These are phyloP conservation scores for Leccinum griseonigrum DNA, from an alignment of 1,284 basidiomycete genomes.

Conservation along the genomic window DNA sequence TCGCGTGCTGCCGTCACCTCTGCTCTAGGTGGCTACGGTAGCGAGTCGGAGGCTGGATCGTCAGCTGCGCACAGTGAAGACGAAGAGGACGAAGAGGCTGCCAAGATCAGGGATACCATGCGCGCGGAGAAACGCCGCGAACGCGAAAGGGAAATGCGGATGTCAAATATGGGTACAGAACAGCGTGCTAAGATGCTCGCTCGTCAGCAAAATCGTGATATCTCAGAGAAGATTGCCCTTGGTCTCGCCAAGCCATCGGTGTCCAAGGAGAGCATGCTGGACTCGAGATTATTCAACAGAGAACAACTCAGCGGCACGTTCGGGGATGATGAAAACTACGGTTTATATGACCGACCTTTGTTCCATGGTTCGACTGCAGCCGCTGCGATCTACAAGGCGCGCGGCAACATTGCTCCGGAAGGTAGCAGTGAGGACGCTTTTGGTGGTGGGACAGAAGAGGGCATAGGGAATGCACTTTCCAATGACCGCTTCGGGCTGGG, in stretches of 20 bases:
- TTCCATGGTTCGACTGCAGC: constrained; percentile 96
- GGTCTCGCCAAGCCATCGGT: constrained; percentile 95
- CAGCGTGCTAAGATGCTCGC: constrained; percentile 94
- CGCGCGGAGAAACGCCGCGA: constrained; percentile 90
- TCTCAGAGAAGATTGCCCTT: constrained; percentile 98
- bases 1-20: constrained; percentile 69
- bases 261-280: constrained; percentile 95
- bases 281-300: constrained; percentile 96
- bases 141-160: constrained; percentile 95
- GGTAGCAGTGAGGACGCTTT: constrained; percentile 85
- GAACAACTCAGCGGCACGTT: constrained; percentile 82
- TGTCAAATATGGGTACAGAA: constrained; percentile 99
- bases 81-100: constrained; percentile 80
- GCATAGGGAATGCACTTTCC: constrained; percentile 83
- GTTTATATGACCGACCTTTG: constrained; percentile 91
- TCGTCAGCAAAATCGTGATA: constrained; percentile 95
- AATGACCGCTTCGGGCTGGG: constrained; percentile 96
- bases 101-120: constrained; percentile 86
- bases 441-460: constrained; percentile 93
- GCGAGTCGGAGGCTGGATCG: constrained; percentile 58
- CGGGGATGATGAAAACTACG: constrained; percentile 92
- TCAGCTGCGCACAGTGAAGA: constrained; percentile 46
- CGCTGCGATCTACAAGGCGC: constrained; percentile 96
- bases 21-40: constrained; percentile 83
- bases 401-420: constrained; percentile 69